phyloP scores from a whole-genome alignment of 176 grass and related monocot species.

The Eleusine coracana region DNA sequence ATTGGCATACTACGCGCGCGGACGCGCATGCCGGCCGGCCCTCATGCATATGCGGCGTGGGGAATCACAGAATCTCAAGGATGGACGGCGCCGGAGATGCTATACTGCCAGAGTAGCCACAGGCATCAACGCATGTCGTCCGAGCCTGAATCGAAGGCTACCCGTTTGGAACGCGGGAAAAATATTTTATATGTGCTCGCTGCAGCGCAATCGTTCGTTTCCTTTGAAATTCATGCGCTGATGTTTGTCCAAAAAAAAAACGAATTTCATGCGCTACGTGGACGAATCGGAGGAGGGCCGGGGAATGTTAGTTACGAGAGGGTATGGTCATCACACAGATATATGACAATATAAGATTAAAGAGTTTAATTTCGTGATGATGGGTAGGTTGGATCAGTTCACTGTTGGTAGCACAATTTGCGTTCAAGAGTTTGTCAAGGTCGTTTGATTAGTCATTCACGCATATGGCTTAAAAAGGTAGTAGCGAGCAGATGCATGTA shows the following conservation, averaged over 20 bases:
- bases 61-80: constrained; percentile 34
- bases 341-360: not conserved
- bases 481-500: constrained; percentile 14
- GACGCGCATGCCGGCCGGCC: not conserved
- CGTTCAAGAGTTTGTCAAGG: constrained; percentile 10
- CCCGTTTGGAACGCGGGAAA: not conserved
- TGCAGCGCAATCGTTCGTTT: not conserved
- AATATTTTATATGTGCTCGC: not conserved
- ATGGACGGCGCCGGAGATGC: constrained; percentile 48
- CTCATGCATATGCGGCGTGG: not conserved
- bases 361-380: not conserved
- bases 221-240: not conserved
- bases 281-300: not conserved
- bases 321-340: not conserved
- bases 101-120: constrained; percentile 8
- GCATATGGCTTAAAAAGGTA: not conserved
- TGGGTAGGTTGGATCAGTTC: not conserved
- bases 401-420: constrained; percentile 18
- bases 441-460: constrained; percentile 3
- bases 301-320: not conserved
- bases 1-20: not conserved
- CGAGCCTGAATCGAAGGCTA: not conserved
- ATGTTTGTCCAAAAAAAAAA: not conserved
- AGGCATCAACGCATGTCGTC: constrained; percentile 4
- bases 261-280: not conserved